Evolutionary conservation across 176 grass and related monocot genomes (phyloP), one percentile per base, ranked within the genome.

Genomic region (Tillandsia leiboldiana): DNA sequence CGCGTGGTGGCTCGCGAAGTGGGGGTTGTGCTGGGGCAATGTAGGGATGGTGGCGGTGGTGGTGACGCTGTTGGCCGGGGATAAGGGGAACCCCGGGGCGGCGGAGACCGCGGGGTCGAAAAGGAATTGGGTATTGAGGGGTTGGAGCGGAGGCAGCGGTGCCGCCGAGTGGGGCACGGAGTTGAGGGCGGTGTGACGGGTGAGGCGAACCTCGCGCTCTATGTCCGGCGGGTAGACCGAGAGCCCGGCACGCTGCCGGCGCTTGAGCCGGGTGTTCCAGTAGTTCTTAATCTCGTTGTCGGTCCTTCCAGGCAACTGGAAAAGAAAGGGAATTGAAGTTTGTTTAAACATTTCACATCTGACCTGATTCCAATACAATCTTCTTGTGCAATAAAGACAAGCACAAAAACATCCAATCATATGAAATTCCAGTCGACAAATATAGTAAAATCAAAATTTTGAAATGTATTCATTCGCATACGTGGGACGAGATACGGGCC

Each of bases 241-340:
- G 28, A 79, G 76, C 2, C 91, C 82, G 23, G 84, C 70, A 26
- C 91, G 91, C 66, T 88, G 87, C 69, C 79, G 84, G 9, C 91
- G 87, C 76, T 96, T 96, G 10, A 85, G 51, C 0, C 87, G 72
- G 50, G 86, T 95, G 86, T 95, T 95, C 90, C 90, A 94, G 64
- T 86, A 94, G 73, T 94, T 94, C 83, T 94, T 94, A 63, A 94
- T 86, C 86, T 95, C 90, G 73, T 95, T 95, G 71, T 95, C 90
- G 70, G 90, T 90, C 82, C 90, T 84, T 50, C 90, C 90, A 1
- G 68, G 65, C 49, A 96, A 76, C 91, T 96, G 74, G 47, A 75
- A 62, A 23, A 8, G 56, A 15, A 10, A 61, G 13, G 33, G 33
- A 42, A 42, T 42, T 42, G 33, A 29, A 29, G 2, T 29, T 2